phyloP scores from a whole-genome alignment of 768 basidiomycete species.

The Imleria badia region DNA sequence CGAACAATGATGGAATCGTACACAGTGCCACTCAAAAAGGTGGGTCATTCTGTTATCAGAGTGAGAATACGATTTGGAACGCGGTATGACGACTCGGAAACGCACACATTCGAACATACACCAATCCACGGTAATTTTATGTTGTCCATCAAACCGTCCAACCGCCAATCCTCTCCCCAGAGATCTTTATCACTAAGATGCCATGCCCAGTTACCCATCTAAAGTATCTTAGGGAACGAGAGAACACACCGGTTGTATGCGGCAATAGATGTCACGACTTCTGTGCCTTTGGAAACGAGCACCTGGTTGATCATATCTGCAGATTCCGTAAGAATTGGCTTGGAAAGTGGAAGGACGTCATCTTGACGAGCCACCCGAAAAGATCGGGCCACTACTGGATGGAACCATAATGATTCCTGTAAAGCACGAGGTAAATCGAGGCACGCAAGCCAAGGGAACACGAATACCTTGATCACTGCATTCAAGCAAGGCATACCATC shows the following conservation, averaged over 20 bases:
- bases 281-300: constrained; percentile 48
- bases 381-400: constrained; percentile 47
- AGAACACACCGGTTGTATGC: constrained; percentile 51
- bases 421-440: too few species aligned
- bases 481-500: constrained; percentile 49
- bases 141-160: not conserved
- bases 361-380: constrained; percentile 50
- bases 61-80: too few species aligned
- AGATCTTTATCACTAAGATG: constrained; percentile 11
- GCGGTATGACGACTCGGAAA: too few species aligned
- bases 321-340: constrained; percentile 43
- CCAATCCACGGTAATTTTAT: constrained; percentile 8
- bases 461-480: constrained; percentile 37
- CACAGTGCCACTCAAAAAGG: too few species aligned
- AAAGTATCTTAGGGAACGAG: too few species aligned
- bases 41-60: too few species aligned
- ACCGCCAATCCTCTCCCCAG: constrained; percentile 22
- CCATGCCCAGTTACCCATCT: too few species aligned
- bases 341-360: constrained; percentile 58
- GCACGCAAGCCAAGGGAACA: too few species aligned
- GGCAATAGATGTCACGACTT: constrained; percentile 47
- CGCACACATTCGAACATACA: too few species aligned
- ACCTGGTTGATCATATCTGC: constrained; percentile 44
- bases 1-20: too few species aligned
- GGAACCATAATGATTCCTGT: constrained; percentile 48